Conservation (phyloP, 257 asterid genomes). For the Solanum chmielewskii region DNA sequence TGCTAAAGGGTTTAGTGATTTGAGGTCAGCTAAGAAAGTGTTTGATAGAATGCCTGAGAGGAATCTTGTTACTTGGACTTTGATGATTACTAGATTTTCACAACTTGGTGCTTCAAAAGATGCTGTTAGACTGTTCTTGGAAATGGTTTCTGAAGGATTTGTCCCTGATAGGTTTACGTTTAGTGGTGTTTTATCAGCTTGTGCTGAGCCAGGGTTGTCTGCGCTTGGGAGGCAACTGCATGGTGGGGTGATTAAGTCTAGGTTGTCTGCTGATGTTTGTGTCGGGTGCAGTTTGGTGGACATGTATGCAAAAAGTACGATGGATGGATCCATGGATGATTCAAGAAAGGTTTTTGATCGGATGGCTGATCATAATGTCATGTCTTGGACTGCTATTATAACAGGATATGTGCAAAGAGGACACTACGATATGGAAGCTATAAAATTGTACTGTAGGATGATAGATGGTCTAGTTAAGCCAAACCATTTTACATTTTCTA, state of each 20-base stretch:
- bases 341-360: constrained; percentile 65
- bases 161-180: constrained; percentile 62
- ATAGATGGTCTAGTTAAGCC: constrained; percentile 58
- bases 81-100: constrained; percentile 67
- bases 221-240: constrained; percentile 59
- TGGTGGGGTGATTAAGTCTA: constrained; percentile 43
- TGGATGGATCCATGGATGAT: constrained; percentile 42
- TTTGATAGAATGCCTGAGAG: constrained; percentile 68
- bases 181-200: constrained; percentile 74
- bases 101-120: constrained; percentile 41
- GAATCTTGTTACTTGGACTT: constrained; percentile 77
- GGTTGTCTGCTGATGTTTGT: constrained; percentile 57
- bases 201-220: constrained; percentile 55
- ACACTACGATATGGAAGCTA: constrained; percentile 40
- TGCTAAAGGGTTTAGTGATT: constrained; percentile 53
- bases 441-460: constrained; percentile 59
- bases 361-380: constrained; percentile 73
- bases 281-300: constrained; percentile 93
- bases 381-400: constrained; percentile 90
- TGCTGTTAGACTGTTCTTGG: constrained; percentile 39
- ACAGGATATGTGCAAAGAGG: constrained; percentile 67
- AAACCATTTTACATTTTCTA: constrained; percentile 75
- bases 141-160: constrained; percentile 51
- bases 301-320: constrained; percentile 62
- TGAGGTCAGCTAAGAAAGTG: constrained; percentile 50